Evolutionary conservation across 352 stramenopile species (phyloP).

Genomic region (Pythium myriotylum): DNA sequence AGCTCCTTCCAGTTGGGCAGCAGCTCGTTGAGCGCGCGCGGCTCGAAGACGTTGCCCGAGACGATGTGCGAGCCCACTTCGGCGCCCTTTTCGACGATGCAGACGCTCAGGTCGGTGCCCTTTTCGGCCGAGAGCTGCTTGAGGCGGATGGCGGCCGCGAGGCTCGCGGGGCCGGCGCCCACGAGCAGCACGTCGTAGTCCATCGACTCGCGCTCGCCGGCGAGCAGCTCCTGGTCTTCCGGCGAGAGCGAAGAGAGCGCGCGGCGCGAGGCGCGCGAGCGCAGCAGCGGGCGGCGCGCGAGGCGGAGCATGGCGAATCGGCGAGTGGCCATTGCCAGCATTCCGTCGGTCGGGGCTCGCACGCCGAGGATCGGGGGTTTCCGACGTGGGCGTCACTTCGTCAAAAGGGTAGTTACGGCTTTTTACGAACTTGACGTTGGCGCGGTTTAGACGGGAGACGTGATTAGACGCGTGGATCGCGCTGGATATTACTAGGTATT

Average conservation of each 20-base stretch:
- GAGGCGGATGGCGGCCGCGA: conserved; percentile 96
- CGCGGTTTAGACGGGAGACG: background rate
- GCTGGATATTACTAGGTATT: no score
- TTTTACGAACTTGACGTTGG: conserved; percentile 31
- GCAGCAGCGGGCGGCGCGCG: conserved; percentile 22
- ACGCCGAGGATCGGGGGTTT: conserved; percentile 17
- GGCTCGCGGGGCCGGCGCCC: conserved; percentile 87
- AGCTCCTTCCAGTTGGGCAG: conserved; percentile 95
- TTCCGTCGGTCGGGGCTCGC: conserved; percentile 11
- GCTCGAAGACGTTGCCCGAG: conserved; percentile 99
- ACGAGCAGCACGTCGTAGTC: conserved; percentile 99
- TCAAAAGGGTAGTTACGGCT: conserved; percentile 17
- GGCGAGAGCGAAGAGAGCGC: conserved; percentile 48
- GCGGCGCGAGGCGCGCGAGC: conserved; percentile 17
- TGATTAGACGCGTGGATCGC: background rate
- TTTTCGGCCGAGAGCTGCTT: conserved; percentile 97
- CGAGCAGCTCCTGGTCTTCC: conserved; percentile 72
- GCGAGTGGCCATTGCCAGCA: background rate
- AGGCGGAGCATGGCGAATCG: conserved; percentile 20
- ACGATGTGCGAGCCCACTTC: conserved; percentile 99
- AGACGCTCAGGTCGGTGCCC: conserved; percentile 94
- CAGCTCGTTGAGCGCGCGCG: conserved; percentile 95
- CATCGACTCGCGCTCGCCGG: conserved; percentile 91
- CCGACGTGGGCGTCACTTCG: conserved; percentile 17
- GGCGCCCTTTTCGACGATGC: conserved; percentile 94